Evolutionary conservation across 2,329 filamentous ascomycete genomes (phyloP), one percentile per base, ranked within the genome.

Genomic region (Colletotrichum sublineola): DNA sequence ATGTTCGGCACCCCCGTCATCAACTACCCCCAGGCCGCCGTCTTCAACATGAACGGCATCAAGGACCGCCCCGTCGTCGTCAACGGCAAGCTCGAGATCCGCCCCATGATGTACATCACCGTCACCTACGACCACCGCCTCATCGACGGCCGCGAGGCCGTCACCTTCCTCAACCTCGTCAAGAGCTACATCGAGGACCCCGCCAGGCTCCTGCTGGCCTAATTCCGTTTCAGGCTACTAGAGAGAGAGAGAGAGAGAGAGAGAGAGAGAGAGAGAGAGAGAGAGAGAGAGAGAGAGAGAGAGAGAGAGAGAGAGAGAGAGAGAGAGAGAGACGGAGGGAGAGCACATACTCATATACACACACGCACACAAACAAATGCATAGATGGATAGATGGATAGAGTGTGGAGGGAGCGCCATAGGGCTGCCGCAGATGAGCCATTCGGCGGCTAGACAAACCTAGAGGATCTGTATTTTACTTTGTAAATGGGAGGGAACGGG

Each of bases 21-120:
- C 86, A 94, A 94, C 85, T 92, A 92, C 68, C 92, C 92, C 66
- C 92, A 94, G 83, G 90, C 92, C 9, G 78, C 79, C 18, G 83
- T 90, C 60, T 90, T 90, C 82, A 90, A 90, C 77, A 83, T 91
- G 81, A 89, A 90, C 77, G 81, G 89, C 4, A 84, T 83, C 62
- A 89, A 89, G 70, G 81, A 84, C n/a, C 81, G 84, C 64, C 87
- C 91, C 75, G 83, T 83, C 60, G 88, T 88, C 29, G 88, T 84
- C 76, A 88, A 91, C 78, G 89, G 91, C 77, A 89, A 79, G 50
- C 77, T 76, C 36, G 77, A 76, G 50, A 80, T 80, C 29, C 73
- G 89, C 84, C 77, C 78, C 46, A 89, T 75, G 82, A 80, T 66
- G 89, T 89, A 73, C 81, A 84, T 73, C 85, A 90, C 75, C 77